Conservation (phyloP, 441 rosid species). For the Mallotus japonicus region DNA sequence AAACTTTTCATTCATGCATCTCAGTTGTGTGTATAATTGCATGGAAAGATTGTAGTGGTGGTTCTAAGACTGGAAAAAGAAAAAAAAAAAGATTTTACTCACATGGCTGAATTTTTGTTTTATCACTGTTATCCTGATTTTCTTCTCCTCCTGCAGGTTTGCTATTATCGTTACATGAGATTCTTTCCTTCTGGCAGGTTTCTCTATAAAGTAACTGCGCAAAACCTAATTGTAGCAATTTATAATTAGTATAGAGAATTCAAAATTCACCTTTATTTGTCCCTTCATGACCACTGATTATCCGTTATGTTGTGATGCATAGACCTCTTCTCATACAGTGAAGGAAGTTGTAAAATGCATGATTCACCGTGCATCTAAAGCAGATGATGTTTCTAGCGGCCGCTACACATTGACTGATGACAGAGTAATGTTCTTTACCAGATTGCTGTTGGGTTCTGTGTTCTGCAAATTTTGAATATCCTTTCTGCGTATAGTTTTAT, state of each 20-base stretch:
- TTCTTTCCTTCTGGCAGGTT: slow-evolving; percentile 88
- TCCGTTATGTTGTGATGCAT: slow-evolving; percentile 23
- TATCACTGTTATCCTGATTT: slow-evolving; percentile 6
- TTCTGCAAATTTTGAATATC: neutral
- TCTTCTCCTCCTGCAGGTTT: slow-evolving; percentile 49
- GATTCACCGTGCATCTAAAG: slow-evolving; percentile 71
- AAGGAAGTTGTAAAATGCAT: slow-evolving; percentile 79
- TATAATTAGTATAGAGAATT: slow-evolving; percentile 1
- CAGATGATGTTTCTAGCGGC: slow-evolving; percentile 65
- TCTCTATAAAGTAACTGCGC: slow-evolving; percentile 70
- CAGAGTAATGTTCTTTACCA: slow-evolving; percentile 44
- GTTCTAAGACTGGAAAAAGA: neutral
- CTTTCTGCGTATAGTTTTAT: neutral
- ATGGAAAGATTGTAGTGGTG: neutral
- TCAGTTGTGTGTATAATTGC: neutral
- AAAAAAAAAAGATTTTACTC: neutral
- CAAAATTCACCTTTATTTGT: slow-evolving; percentile 3
- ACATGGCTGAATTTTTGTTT: slow-evolving; percentile 4
- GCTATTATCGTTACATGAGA: slow-evolving; percentile 85
- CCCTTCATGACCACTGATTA: slow-evolving; percentile 5
- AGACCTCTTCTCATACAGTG: slow-evolving; percentile 82
- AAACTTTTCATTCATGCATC: neutral
- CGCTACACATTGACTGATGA: slow-evolving; percentile 71
- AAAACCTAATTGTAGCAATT: neutral
- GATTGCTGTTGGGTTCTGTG: neutral